Evolutionary conservation across 2,329 filamentous ascomycete species (phyloP), one percentile per base, ranked within the genome.

Genomic region (Fusarium sp.): DNA sequence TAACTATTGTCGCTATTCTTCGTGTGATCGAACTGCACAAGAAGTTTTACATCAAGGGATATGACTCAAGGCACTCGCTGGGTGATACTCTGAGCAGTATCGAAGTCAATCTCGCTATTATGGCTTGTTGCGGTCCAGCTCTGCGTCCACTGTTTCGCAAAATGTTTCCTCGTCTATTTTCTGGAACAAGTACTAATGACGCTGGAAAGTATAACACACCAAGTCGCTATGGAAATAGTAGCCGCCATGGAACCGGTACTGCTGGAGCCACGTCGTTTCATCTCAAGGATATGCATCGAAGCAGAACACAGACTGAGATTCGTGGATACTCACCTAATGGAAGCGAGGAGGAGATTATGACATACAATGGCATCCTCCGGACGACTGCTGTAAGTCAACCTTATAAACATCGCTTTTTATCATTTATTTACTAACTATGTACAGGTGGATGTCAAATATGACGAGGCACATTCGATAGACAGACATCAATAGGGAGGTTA

Each of bases 51-150:
- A 36, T 66, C 25, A 13, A 47, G 52, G 45, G 78, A 71, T 62
- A 79, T 77, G 72, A 75, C 25, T 61, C 70, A 4, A 50, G 72
- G 73, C 77, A 60, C 73, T 61, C 62, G 0, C 64, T 83, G 5
- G 78, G 77, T 14, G 80, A 81, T 52, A 77, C 78, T 4, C 68
- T 76, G 10, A 79, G 77, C 44, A 76, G 76, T 14, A 71, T 83
- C 59, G 81, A 83, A 57, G 78, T 77, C 35, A 83, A 83, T 53
- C 71, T 83, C 0, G 81, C 80, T 50, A 80, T 84, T 54, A 79
- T 83, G 22, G 79, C 80, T 10, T 80, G 79, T 14, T 82, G 79
- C 9, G 76, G 78, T 2, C 81, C 82, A 4, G 73, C 73, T 4
- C 53, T 75, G 1, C 71, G 73, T 0, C 73, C 70, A 3, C 42